Base-by-base conservation (phyloP, 1,284 basidiomycete genomes). In the Rhodotorula sp. region DNA sequence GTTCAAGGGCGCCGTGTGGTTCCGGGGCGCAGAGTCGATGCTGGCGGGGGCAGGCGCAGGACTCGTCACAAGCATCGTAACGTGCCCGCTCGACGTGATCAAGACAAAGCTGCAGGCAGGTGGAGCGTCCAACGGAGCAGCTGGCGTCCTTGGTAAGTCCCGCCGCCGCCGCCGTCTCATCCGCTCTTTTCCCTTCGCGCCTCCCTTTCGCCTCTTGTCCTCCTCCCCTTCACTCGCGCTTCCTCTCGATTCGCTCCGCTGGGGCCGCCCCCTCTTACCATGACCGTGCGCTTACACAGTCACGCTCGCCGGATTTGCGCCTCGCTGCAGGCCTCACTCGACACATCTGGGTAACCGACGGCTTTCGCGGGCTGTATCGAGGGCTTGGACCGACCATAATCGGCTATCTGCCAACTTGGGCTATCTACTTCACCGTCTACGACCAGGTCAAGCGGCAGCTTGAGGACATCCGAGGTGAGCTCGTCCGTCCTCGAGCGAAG, bases 21-120 rank as follows among this genome's bases (percentile, higher is more conserved):
- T 76, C 52, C 61, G 66, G n/a, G 77, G 77, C 59, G 70, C 69
- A 37, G 77, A 78, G 60, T 81, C 80, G 31, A 82, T 83, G 80
- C 74, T 82, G 9, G 81, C 84, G 2, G 85, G 85, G 26, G 85
- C 84, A 0, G 84, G 83, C 5, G 85, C 85, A 65, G 95, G 95
- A 69, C 85, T 99, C 69, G 90, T 94, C 75, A 90, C 92, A 64
- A 92, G 90, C 80, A 85, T 99, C 73, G 91, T 94, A 68, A 99
- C 95, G 15, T 99, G 96, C 80, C 95, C 95, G 11, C 85, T 99
- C 67, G 95, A 99, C 80, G 95, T 99, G 56, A 86, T 99, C 81
- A 99, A 99, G 84, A 99, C 95, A 0, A 91, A 92, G 75, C 82
- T 99, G 55, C 95, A 99, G 82, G 95, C 96, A 26, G 92, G 96